Evolutionary conservation across 768 basidiomycete species (phyloP), one percentile per base, ranked within the genome.

Genomic region (Candolleomyces efflorescens): DNA sequence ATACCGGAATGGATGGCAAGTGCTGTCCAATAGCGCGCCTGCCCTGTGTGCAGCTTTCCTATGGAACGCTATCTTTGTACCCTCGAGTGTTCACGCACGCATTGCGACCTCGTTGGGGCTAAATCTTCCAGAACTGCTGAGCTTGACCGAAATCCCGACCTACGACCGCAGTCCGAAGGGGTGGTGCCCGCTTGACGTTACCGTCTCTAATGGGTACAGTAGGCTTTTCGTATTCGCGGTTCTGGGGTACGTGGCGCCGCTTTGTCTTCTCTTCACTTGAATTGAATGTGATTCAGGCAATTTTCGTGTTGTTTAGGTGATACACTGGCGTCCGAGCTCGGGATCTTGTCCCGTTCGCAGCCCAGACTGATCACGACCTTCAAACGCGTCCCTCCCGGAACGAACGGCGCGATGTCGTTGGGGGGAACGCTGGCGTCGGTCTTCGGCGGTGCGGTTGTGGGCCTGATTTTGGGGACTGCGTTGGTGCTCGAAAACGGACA

Each of bases 251-350:
- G 79, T 67, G 44, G 24, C 12, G 23, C 24, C 27, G 6, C 20
- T 24, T 6, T 37, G 43, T 24, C 44, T 36, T 26, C 20, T 43
- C 23, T 49, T 43, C 37, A 52, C 48, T 36, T 36, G 46, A 49
- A 45, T 26, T 47, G 20, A 47, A 11, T 46, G n/a, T 22, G 22
- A 54, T 45, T 18, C 53, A 94, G 92, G 3, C 93, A 95, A 67
- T 92, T 93, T 69, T 86, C 87, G 2, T 94, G 90, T 70, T 93
- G 90, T 67, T 77, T 94, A 9, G 94, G 92, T 5, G 94, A 97
- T 65, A 97, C 94, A 0, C 83, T 98, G 2, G 94, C 94, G 0
- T 95, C 92, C 9, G 95, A 97, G 71, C 80, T 97, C 22, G 95
- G 95, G 36, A 94, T 97, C 61, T 78, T 97, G 44, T 89, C 93